Evolutionary conservation across 2,329 filamentous ascomycete genomes (phyloP), one percentile per base, ranked within the genome.

Genomic region (Sporothrix curviconia): DNA sequence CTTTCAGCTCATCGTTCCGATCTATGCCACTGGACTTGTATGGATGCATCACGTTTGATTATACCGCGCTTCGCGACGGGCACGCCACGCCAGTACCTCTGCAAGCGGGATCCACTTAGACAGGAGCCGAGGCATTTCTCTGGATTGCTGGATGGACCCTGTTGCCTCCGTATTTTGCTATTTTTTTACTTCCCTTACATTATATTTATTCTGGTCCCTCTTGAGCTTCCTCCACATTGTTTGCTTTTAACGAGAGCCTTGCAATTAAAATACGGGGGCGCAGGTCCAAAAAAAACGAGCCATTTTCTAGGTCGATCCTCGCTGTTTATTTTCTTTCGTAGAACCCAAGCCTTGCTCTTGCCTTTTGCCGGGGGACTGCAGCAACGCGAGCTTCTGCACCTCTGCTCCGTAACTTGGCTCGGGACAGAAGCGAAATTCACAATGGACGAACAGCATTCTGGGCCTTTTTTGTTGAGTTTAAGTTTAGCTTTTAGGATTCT

Each of bases 361-460:
- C 34, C 28, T 51, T 34, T 37, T 51, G 49, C 49, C 49, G 49
- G 32, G n/a, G 49, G 49, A 30, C 32, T 39, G 25, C 49, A 34
- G 39, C 49, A 14, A n/a, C n/a, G 34, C 34, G n/a, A 8, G n/a
- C 22, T 32, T 36, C 17, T 47, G 43, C 43, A 12, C 17, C 43
- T 49, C 28, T 50, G 46, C 46, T 36, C 46, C 49, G 32, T 19
- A 19, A 37, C 34, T 32, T 14, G 28, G 32, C 49, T 51, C 49
- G 49, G 49, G 49, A 51, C 25, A 51, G 34, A 39, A 19, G 22
- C 3, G 8, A 47, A 30, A 17, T n/a, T n/a, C n/a, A 50, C 15
- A 25, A 50, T 24, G 47, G 47, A 32, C 32, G 14, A 14, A 15
- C 12, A 28, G 14, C 19, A 9, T 3, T 7, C 30, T 36, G 30